Base-by-base conservation (phyloP, 2,329 filamentous ascomycete species). In the Neophaeococcomyces aloes region DNA sequence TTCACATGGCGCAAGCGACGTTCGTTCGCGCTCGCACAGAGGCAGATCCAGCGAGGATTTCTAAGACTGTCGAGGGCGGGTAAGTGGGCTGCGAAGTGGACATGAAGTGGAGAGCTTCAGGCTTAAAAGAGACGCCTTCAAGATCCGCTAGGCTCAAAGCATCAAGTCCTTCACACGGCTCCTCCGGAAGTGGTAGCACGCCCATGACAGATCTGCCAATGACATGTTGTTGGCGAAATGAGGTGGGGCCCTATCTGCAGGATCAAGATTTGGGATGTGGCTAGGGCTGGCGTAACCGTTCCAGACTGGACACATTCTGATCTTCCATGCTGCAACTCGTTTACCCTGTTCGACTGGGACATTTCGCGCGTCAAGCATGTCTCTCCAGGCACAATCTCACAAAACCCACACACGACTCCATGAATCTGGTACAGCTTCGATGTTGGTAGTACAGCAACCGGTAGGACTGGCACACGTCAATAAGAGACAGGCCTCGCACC, bases 41-140 rank as follows among this genome's bases (percentile, higher is more conserved):
- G 19, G 31, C 21, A 42, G 39, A 42, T 42, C 33, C 39, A 33
- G 21, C 34, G 38, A 41, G 27, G 14, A 29, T 35, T 15, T 25
- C 18, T 34, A 7, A 31, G 32, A 6, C 19, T 27, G 15, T 35
- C 35, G 14, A 25, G 23, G 39, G 39, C 39, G 39, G 39, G 39
- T 42, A 42, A 23, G 17, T 27, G 29, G 35, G 39, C 30, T 42
- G 33, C 31, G 23, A 27, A 18, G 7, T 42, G 31, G 33, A 31
- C 21, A 35, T 10, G 5, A 6, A 27, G 39, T 29, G 39, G 39
- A 42, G 25, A 19, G 17, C 25, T 15, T 30, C 31, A 42, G 30
- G 19, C 39, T 29, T 21, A 35, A 35, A 42, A 10, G 10, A 42
- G 39, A 42, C 31, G n/a, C 4, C 18, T 15, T 21, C 15, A 17